Evolutionary conservation across 2,329 filamentous ascomycete species (phyloP).

Genomic region (Sordariomycetes sp.): DNA sequence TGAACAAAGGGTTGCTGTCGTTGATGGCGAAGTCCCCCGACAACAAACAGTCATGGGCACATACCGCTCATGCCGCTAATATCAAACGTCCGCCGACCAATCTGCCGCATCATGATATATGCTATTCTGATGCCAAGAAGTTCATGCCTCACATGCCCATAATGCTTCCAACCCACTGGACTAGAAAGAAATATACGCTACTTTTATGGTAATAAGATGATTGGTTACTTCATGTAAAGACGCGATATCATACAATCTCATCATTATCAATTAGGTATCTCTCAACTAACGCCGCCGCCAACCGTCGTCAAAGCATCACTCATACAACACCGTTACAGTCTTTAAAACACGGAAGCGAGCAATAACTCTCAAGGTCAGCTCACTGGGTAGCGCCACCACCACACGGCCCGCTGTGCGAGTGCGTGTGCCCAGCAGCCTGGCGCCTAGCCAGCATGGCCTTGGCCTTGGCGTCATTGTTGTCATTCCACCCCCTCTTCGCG

Average conservation of each 20-base stretch:
- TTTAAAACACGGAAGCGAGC: not conserved
- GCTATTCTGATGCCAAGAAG: conserved; percentile 27
- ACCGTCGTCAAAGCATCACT: not conserved
- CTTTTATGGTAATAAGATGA: too few relatives aligned
- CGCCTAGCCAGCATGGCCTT: conserved; percentile 9
- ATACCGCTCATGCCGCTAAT: conserved; percentile 27
- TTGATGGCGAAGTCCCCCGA: conserved; percentile 27
- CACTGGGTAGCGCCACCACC: conserved; percentile 10
- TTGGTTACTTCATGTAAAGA: too few relatives aligned
- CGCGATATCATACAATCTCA: too few relatives aligned
- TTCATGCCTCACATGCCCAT: too few relatives aligned
- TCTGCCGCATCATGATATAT: conserved; percentile 26
- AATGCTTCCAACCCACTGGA: too few relatives aligned
- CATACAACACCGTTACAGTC: not conserved
- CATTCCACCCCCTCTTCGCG: conserved; percentile 15
- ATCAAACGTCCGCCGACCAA: conserved; percentile 30
- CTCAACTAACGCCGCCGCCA: not conserved
- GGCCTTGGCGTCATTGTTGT: conserved; percentile 15
- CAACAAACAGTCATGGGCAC: conserved; percentile 20
- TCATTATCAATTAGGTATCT: not conserved
- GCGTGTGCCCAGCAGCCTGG: conserved; percentile 9
- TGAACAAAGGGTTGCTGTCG: conserved; percentile 9
- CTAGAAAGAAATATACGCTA: too few relatives aligned
- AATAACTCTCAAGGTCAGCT: not conserved
- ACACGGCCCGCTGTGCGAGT: conserved; percentile 16